Percentiles rank a stretch among this genome's conserved stretches.
Evolutionary conservation across 2,329 filamentous ascomycete genomes (phyloP).

Genomic region (Monilinia polystroma): DNA sequence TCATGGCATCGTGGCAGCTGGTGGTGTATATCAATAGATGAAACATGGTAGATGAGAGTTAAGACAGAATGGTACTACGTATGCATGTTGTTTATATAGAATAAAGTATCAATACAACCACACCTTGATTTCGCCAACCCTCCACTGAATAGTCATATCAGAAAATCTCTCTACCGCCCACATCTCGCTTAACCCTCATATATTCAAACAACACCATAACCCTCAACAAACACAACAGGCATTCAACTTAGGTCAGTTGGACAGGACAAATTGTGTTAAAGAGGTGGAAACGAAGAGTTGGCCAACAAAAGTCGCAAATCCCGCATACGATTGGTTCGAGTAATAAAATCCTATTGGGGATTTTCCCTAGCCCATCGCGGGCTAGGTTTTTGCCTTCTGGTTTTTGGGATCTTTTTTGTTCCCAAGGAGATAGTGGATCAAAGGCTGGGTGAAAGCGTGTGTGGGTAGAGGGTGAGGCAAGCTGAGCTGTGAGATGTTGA

Average conservation of each 20-base stretch:
- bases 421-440: neutral
- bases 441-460: neutral
- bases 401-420: neutral
- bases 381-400: slow-evolving; percentile 3
- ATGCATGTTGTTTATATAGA: too few relatives aligned
- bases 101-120: too few relatives aligned
- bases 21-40: too few relatives aligned
- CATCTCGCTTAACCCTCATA: neutral
- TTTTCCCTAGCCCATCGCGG: neutral
- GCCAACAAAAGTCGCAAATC: neutral
- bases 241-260: neutral
- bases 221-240: neutral
- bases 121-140: too few relatives aligned
- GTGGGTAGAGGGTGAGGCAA: neutral
- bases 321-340: neutral
- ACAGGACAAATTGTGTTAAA: neutral
- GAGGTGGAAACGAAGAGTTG: neutral
- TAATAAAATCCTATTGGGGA: neutral
- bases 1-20: neutral
- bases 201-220: neutral
- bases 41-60: too few relatives aligned
- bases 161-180: neutral
- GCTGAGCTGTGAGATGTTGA: too few relatives aligned
- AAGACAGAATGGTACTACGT: too few relatives aligned
- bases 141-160: too few relatives aligned